phyloP scores from a whole-genome alignment of 2,329 filamentous ascomycete genomes.

The Ascosphaera pollenicola region DNA sequence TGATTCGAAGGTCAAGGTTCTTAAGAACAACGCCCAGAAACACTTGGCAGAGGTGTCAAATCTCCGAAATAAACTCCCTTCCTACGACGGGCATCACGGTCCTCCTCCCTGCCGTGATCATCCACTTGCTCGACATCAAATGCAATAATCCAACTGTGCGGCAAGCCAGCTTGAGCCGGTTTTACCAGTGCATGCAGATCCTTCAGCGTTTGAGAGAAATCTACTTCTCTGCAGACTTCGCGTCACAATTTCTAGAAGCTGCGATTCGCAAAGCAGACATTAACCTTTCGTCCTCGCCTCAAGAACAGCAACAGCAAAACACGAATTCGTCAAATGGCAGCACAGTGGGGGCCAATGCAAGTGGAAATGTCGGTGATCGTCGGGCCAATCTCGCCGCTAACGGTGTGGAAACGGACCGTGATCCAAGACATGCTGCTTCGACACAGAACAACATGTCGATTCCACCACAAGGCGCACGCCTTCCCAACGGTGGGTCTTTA shows the following conservation, averaged over 20 bases:
- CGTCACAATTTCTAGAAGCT: constrained; percentile 83
- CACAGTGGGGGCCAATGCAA: not conserved
- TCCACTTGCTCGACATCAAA: constrained; percentile 82
- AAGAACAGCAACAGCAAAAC: not conserved
- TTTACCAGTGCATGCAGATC: constrained; percentile 81
- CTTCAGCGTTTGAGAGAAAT: constrained; percentile 72
- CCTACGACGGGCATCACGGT: constrained; percentile 83
- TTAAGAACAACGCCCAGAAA: constrained; percentile 65
- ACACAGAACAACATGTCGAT: not conserved
- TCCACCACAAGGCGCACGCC: not conserved
- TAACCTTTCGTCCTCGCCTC: constrained; percentile 31
- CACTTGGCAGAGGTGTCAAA: constrained; percentile 66
- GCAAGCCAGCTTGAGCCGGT: constrained; percentile 53
- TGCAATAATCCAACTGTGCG: constrained; percentile 51
- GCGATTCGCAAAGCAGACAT: constrained; percentile 74
- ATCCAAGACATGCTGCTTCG: not conserved
- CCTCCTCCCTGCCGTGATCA: constrained; percentile 78
- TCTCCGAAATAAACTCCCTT: constrained; percentile 57
- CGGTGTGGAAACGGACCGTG: not conserved
- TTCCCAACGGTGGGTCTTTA: constrained; percentile 8
- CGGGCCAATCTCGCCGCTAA: not conserved
- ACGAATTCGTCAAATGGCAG: not conserved
- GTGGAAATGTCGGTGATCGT: not conserved
- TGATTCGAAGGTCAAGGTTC: constrained; percentile 59
- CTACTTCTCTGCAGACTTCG: constrained; percentile 86